Percentiles rank a stretch among this genome's conserved stretches.
These are phyloP conservation scores for Nepenthes gracilis DNA, from an alignment of 148 eudicot species.

Conservation along the genomic window DNA sequence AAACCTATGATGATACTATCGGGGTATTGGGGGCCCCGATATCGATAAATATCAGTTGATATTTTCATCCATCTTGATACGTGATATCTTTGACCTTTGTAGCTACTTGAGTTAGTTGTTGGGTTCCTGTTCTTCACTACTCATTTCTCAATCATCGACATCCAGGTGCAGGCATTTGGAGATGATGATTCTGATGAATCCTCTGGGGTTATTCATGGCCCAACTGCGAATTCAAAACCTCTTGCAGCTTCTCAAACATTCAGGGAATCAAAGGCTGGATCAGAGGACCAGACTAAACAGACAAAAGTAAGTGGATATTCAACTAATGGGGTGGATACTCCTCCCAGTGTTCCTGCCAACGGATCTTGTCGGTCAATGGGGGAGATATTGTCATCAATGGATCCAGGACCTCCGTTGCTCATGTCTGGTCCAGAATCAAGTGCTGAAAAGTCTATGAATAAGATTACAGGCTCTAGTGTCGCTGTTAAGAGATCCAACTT, in stretches of 20 bases:
- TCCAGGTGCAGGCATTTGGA: constrained; percentile 34
- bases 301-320: constrained; percentile 26
- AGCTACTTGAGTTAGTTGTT: too few relatives aligned
- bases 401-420: constrained; percentile 64
- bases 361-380: constrained; percentile 72
- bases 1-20: too few relatives aligned
- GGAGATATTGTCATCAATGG: constrained; percentile 70
- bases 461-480: constrained; percentile 30
- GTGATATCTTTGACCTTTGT: too few relatives aligned
- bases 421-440: constrained; percentile 39
- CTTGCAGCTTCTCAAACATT: constrained; percentile 25
- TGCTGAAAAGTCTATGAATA: constrained; percentile 45
- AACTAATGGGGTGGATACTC: constrained; percentile 24
- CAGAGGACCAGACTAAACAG: constrained; percentile 32
- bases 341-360: constrained; percentile 17
- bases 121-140: neutral
- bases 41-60: too few relatives aligned
- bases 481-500: constrained; percentile 58
- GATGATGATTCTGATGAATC: constrained; percentile 72
- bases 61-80: too few relatives aligned
- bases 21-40: too few relatives aligned
- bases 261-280: constrained; percentile 29
- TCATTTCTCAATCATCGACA: constrained; percentile 7
- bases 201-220: constrained; percentile 28
- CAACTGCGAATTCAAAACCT: constrained; percentile 38